Evolutionary conservation across 805 yeast genomes (phyloP), one percentile per base, ranked within the genome.

Genomic region (Kazachstania martiniae): DNA sequence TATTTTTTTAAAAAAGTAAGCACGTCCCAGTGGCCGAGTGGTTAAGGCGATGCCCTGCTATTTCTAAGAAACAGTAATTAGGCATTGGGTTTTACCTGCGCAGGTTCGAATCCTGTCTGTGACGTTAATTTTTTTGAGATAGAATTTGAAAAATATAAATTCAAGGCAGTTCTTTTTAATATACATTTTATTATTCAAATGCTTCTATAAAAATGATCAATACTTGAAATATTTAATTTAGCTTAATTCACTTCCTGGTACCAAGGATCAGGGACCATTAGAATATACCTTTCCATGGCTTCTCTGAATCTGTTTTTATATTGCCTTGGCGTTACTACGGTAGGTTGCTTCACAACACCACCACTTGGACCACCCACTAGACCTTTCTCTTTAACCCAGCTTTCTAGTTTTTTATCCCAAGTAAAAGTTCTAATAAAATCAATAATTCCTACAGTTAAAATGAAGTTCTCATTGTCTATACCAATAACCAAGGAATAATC

Each of bases 41-140:
- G 85, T 77, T 77, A 77, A 77, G 85, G 85, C 82, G 86, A 74
- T 75, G 77, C 85, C 85, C 86, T 77, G 84, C 85, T 77, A 75
- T 65, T 51, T 44, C 44, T 38, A 30, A 24, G 38, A 42, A 47
- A 56, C 45, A 66, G 72, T 66, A 66, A 70, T 60, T 62, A 77
- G 85, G 84, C 82, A 74, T 75, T 77, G 83, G 79, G 84, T 74
- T 77, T 67, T 77, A 75, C 84, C 79, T 73, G 77, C 94, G 94
- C 94, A 85, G 93, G 95, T 84, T 85, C 94, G 95, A 84, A 84
- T 84, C 95, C 93, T 85, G 94, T 83, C 93, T 80, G 93, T 84
- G 82, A 82, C 95, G 94, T 46, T 55, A 59, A 63, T 64, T 71
- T 65, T 71, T 70, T 19, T 19, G 8, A 19, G 22, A 19, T 19